These are phyloP conservation scores for Solanum hybrid DNA, from an alignment of 305 asterid species.

Conservation along the genomic window DNA sequence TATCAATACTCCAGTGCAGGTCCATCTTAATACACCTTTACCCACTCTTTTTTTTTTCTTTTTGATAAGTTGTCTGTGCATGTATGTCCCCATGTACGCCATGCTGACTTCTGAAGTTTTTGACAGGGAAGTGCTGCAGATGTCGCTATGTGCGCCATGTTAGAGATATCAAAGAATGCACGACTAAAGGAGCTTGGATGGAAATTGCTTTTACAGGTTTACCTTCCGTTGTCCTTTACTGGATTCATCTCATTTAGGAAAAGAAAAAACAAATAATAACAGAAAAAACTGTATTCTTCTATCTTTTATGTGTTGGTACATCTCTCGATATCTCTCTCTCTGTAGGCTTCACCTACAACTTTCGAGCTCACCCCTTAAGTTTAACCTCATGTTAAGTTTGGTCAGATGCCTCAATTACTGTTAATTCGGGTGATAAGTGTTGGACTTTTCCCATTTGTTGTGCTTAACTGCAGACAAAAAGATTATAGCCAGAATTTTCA, in stretches of 20 bases:
- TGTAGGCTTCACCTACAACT: neutral
- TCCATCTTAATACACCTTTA: slow-evolving; percentile 12
- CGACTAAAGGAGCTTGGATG: slow-evolving; percentile 83
- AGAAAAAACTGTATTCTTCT: neutral
- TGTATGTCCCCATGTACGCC: neutral
- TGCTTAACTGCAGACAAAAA: neutral
- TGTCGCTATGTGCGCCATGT: slow-evolving; percentile 98
- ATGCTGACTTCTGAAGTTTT: slow-evolving; percentile 3
- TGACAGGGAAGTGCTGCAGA: slow-evolving; percentile 98
- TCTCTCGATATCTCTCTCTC: neutral
- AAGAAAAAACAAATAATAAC: neutral
- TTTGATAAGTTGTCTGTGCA: neutral
- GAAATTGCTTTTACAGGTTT: slow-evolving; percentile 84
- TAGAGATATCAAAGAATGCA: slow-evolving; percentile 60
- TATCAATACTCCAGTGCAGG: slow-evolving; percentile 99
- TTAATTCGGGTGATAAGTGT: neutral
- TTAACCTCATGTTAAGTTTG: neutral
- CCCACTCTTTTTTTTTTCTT: neutral
- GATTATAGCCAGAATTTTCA: neutral
- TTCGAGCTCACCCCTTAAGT: neutral
- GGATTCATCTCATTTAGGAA: neutral
- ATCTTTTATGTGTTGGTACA: neutral
- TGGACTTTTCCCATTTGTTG: neutral
- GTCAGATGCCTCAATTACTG: neutral
- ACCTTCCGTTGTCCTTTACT: neutral